Evolutionary conservation across 1,284 basidiomycete species (phyloP).

Genomic region (Trametes hirsuta): DNA sequence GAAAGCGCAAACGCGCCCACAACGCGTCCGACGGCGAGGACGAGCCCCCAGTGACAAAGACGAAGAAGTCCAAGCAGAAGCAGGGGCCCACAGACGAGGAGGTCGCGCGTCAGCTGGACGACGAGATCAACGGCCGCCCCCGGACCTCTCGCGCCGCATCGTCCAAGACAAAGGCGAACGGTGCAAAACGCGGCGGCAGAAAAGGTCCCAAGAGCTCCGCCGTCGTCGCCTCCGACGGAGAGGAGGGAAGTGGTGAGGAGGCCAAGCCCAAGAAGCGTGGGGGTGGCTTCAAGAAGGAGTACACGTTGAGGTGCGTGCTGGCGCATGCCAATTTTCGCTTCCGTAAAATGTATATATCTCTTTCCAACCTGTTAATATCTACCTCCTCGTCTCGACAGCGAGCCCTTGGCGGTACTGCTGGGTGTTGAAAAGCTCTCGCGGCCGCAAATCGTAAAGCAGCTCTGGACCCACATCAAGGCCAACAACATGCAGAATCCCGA

Average conservation of each 20-base stretch:
- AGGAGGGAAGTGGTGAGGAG: slow-evolving; percentile 49
- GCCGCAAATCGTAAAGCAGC: slow-evolving; percentile 85
- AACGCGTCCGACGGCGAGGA: slow-evolving; percentile 31
- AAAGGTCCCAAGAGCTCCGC: slow-evolving; percentile 55
- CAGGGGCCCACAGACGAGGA: slow-evolving; percentile 64
- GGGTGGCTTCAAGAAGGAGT: slow-evolving; percentile 80
- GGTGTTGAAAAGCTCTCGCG: slow-evolving; percentile 69
- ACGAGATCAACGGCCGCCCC: slow-evolving; percentile 70
- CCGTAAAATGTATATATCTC: background rate
- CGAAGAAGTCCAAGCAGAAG: slow-evolving; percentile 43
- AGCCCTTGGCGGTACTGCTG: slow-evolving; percentile 63
- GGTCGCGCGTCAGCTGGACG: slow-evolving; percentile 69
- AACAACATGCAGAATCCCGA: slow-evolving; percentile 80
- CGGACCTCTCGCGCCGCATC: slow-evolving; percentile 44
- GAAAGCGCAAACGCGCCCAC: slow-evolving; percentile 40
- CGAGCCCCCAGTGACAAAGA: slow-evolving; percentile 38
- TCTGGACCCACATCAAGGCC: slow-evolving; percentile 85
- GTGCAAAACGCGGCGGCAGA: slow-evolving; percentile 46
- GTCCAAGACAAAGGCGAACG: slow-evolving; percentile 43
- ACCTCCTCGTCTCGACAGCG: slow-evolving; percentile 41
- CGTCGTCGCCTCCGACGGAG: slow-evolving; percentile 57
- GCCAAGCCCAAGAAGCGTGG: slow-evolving; percentile 37
- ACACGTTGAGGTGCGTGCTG: slow-evolving; percentile 62
- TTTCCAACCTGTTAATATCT: background rate
- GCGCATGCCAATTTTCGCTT: background rate